Evolutionary conservation across 148 eudicot genomes (phyloP), one percentile per base, ranked within the genome.

Genomic region (Selenicereus undatus): DNA sequence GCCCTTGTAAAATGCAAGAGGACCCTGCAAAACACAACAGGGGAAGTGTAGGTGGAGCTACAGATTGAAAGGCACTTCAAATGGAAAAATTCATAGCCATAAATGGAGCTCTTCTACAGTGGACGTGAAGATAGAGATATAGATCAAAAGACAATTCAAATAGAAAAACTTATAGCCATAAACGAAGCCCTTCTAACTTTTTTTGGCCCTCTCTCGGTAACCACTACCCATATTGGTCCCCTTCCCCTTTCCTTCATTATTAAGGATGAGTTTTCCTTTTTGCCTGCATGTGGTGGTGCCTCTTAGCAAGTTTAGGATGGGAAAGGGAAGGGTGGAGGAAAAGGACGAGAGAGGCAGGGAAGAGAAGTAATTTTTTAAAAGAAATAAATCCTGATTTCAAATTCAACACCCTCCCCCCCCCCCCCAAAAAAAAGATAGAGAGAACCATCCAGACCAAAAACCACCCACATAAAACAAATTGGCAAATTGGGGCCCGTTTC

Each of bases 1-100:
- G 64, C 99, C 99, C 84, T 92, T 96, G 80, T 96, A 96, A 87
- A 96, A 96, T 75, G 99, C 98, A 43, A 93, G 76, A 81, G 98
- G 97, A 80, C 99, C 99, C 99, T 96, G 98, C 87, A 89, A 77
- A n/a, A 79, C 24, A 78, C n/a, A 76, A 50, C 48, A 74, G 62
- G 65, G 27, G 30, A 48, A 24, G n/a, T 45, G 18, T 71, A 39
- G 77, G 52, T 24, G 22, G 43, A 62, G 70, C 29, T 74, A 74
- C 8, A 74, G 12, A 50, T 74, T 42, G 75, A 72, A 10, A 6
- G 8, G 8, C 14, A 18, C 9, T 21, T 12, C 1, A 39, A 30
- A 74, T 24, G 21, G 52, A 74, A 79, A 36, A 51, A 7, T 50
- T 52, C 50, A 21, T 7, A 9, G 75, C 29, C 5, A 2, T 65